Evolutionary conservation across 2,329 filamentous ascomycete genomes (phyloP), one percentile per base, ranked within the genome.

Genomic region (Bipolaris victoriae): DNA sequence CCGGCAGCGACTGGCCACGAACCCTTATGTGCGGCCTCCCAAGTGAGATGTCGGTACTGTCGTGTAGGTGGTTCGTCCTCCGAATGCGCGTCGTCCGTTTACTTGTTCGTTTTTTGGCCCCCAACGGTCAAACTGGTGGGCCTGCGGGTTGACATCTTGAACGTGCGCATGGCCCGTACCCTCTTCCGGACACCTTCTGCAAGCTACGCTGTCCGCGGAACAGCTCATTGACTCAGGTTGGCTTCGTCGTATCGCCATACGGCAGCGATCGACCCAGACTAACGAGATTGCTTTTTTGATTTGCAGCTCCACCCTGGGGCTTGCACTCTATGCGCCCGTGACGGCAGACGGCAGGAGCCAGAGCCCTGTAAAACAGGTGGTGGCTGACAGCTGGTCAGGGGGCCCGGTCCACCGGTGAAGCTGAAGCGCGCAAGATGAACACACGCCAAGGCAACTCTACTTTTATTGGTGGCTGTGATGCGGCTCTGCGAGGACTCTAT

Each of bases 401-500:
- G 39, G 53, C 45, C 49, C 22, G 20, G 46, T 37, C 61, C 65
- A 74, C 73, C 73, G 72, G 73, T 76, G 60, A 74, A 69, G 50
- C 50, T 57, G 46, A 47, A 35, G 26, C 18, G 41, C 45, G 44
- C 39, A 52, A 51, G 51, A 52, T 40, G 57, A 57, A 20, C 49
- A 39, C 16, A 31, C 33, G 24, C 54, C 47, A 56, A 48, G 58
- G 48, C 36, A 39, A 57, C 55, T 57, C 35, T 26, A 35, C 33
- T 55, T 49, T 62, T 33, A 65, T 66, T 60, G 52, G 58, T 56
- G 49, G 51, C 18, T 47, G 29, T 9, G 33, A 72, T 76, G 73
- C 70, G 73, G 73, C 73, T 76, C 73, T 76, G 73, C 72, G 57
- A 66, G 24, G 7, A 7, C 15, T 24, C 16, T 55, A 36, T 29